These are phyloP conservation scores for Omphalotus guepiniiformis DNA, from an alignment of 768 basidiomycete genomes.

Conservation along the genomic window DNA sequence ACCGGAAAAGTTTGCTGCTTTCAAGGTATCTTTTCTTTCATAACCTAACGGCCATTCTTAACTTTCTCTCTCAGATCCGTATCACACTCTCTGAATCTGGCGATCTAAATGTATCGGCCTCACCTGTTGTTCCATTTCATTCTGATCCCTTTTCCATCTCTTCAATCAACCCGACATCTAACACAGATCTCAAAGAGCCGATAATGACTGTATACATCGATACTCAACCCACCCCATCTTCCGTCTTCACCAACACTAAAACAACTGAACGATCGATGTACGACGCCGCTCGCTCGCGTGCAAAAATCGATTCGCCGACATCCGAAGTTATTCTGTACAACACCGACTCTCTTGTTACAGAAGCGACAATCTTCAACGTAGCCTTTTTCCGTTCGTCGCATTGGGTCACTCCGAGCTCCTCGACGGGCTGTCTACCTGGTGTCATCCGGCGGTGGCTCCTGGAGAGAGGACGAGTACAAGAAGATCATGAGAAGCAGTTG, in stretches of 20 bases:
- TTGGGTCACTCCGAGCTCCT: conserved; percentile 65
- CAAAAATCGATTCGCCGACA: conserved; percentile 25
- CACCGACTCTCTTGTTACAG: conserved; percentile 43
- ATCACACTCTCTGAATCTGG: conserved; percentile 42
- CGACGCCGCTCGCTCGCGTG: conserved; percentile 57
- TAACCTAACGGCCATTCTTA: conserved; percentile 2
- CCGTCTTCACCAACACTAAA: conserved; percentile 63
- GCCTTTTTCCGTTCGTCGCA: conserved; percentile 51
- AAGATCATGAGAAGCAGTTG: conserved; percentile 42
- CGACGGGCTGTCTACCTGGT: conserved; percentile 68
- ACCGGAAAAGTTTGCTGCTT: conserved; percentile 18
- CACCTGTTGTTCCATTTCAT: conserved; percentile 26
- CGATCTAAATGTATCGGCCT: conserved; percentile 29
- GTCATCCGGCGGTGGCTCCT: conserved; percentile 68
- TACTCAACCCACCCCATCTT: conserved; percentile 44
- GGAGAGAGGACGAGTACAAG: conserved; percentile 50
- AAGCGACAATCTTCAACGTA: conserved; percentile 69
- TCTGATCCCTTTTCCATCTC: conserved; percentile 37
- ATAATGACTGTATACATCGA: conserved; percentile 53
- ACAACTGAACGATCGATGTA: conserved; percentile 63
- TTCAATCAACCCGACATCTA: conserved; percentile 29
- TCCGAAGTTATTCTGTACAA: conserved; percentile 69
- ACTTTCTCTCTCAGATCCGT: conserved; percentile 40
- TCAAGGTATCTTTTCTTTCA: conserved; percentile 20
- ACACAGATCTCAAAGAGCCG: conserved; percentile 19